Base-by-base conservation (phyloP, 768 basidiomycete genomes). In the Cytidiella melzeri region DNA sequence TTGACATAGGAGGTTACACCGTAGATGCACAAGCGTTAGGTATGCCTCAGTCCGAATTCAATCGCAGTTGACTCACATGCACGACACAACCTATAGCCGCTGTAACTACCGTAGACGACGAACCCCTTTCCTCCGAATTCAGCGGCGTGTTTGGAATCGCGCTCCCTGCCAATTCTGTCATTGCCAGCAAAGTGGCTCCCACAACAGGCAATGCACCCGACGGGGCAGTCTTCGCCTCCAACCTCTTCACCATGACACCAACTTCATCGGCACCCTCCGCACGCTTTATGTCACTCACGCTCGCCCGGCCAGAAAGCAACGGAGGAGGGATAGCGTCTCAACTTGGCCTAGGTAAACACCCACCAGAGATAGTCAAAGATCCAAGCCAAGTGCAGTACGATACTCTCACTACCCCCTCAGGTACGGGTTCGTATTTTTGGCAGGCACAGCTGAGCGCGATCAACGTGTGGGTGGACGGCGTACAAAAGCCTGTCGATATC, bases 121-220 rank as follows among this genome's bases (percentile, higher is more conserved):
- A 91, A 63, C 77, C 77, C 0, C 73, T 91, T 5, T 65, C 74
- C 1, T 57, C 71, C 7, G 55, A 68, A 11, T 91, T 84, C 61
- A 70, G 67, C 51, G 88, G 88, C 23, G 74, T 90, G 45, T 73
- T 90, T 4, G 88, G 87, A 15, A 79, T 91, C 41, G 84, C 86
- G 1, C 79, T 89, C 23, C 84, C 88, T 20, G 65, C 70, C 41
- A 80, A 88, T 66, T 85, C 82, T n/a, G 55, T 81, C 52, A 90
- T 91, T 45, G 73, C 81, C 3, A 44, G 62, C 0, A 5, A 37
- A 1, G 69, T 91, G 20, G 70, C 76, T 0, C 72, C 84, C 1
- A 68, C 68, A 18, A 72, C 69, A 7, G 67, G 61, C 41, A 72
- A 81, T 63, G 52, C 64, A 4, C 75, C 80, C 0, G 83, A 87